Conservation (phyloP, 345 rosid genomes). For the Euphorbia lathyris region DNA sequence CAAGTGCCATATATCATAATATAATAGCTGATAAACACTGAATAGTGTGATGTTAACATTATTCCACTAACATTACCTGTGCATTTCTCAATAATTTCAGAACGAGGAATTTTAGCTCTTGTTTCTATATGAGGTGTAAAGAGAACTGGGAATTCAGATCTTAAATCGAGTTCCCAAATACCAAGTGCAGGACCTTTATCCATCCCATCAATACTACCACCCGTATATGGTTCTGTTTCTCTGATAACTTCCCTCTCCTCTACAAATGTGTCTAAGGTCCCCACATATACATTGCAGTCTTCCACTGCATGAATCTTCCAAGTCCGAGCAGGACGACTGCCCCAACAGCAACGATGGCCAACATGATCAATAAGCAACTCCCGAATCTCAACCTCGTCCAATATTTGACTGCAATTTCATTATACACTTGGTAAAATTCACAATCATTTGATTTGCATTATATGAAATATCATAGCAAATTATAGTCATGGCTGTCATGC, state of each 20-base stretch:
- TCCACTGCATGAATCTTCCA: constrained; percentile 87
- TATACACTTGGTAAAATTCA: neutral
- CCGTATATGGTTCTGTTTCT: constrained; percentile 61
- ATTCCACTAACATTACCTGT: constrained; percentile 40
- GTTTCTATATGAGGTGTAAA: constrained; percentile 68
- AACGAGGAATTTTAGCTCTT: constrained; percentile 51
- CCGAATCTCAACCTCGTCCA: constrained; percentile 90
- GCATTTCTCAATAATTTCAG: constrained; percentile 77
- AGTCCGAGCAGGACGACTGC: constrained; percentile 93
- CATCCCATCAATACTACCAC: constrained; percentile 51
- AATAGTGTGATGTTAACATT: neutral
- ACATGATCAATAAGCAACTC: constrained; percentile 93
- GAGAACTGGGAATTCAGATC: constrained; percentile 73
- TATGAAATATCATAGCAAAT: neutral
- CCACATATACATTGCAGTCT: constrained; percentile 94
- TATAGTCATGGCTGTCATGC: no score
- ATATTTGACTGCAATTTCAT: constrained; percentile 49
- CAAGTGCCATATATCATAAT: neutral
- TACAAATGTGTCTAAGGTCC: constrained; percentile 82
- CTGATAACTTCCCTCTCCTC: constrained; percentile 77
- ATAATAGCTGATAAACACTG: neutral
- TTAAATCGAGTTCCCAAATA: constrained; percentile 75
- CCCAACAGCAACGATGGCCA: constrained; percentile 97
- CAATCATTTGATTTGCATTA: neutral
- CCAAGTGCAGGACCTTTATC: constrained; percentile 55